Conservation (phyloP, 495 filamentous ascomycete genomes). For the Corynascus novoguineensis region DNA sequence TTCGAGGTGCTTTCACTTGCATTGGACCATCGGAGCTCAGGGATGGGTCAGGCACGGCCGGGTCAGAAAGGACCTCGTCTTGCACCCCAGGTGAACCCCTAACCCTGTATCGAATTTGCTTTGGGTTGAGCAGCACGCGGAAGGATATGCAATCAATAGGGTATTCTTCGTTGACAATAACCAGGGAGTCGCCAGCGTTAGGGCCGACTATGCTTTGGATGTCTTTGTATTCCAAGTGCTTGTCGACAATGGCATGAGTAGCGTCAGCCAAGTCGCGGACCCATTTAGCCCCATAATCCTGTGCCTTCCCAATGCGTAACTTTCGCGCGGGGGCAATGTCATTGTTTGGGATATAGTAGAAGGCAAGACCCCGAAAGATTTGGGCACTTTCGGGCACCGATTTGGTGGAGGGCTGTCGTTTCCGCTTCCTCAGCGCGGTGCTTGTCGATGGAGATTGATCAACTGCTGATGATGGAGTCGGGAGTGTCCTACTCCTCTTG, state of each 20-base stretch:
- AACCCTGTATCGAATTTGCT: constrained; percentile 56
- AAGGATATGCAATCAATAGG: constrained; percentile 71
- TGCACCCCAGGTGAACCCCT: constrained; percentile 27
- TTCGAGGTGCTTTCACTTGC: constrained; percentile 22
- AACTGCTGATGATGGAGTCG: background rate
- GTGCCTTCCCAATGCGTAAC: constrained; percentile 65
- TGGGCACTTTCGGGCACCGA: constrained; percentile 52
- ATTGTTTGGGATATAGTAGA: constrained; percentile 80
- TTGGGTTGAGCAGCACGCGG: constrained; percentile 50
- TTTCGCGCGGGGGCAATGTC: constrained; percentile 61
- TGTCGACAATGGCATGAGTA: constrained; percentile 80
- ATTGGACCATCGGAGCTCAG: constrained; percentile 24
- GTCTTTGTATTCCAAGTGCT: constrained; percentile 56
- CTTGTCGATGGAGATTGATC: constrained; percentile 22
- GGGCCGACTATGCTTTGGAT: constrained; percentile 56
- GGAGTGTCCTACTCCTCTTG: constrained; percentile 23
- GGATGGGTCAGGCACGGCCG: constrained; percentile 25
- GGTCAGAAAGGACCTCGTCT: background rate
- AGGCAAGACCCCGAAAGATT: constrained; percentile 60
- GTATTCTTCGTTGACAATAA: constrained; percentile 68
- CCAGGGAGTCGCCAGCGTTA: constrained; percentile 43
- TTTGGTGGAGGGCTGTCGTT: constrained; percentile 35
- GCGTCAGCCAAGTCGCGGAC: constrained; percentile 33
- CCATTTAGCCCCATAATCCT: constrained; percentile 66
- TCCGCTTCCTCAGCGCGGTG: constrained; percentile 45